These are phyloP conservation scores for Xerocomus nothofagi DNA, from an alignment of 1,284 basidiomycete species.

Conservation along the genomic window DNA sequence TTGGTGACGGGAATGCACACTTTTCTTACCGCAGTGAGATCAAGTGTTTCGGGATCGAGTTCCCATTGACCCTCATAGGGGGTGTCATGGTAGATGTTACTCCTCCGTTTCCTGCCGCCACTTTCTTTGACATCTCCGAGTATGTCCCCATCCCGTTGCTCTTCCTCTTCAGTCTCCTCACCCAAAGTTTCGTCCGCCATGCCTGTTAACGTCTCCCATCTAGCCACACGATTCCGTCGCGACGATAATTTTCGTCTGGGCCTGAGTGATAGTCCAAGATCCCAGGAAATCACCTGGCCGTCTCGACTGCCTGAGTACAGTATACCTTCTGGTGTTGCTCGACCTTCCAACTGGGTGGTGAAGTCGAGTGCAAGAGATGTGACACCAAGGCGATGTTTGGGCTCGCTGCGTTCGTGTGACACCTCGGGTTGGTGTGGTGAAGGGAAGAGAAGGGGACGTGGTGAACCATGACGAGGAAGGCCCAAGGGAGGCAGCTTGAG, in stretches of 20 bases:
- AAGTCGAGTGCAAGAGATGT: conserved; percentile 85
- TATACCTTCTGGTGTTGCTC: conserved; percentile 77
- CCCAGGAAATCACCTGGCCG: conserved; percentile 91
- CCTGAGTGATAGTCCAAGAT: conserved; percentile 73
- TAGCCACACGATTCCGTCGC: conserved; percentile 33
- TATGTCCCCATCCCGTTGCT: conserved; percentile 67
- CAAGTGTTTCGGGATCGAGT: conserved; percentile 54
- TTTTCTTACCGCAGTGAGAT: conserved; percentile 50
- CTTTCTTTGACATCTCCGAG: conserved; percentile 65
- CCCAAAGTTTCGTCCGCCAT: conserved; percentile 73
- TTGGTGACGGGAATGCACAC: conserved; percentile 2
- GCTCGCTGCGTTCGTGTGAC: conserved; percentile 42
- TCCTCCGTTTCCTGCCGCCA: conserved; percentile 37
- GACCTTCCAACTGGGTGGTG: conserved; percentile 71
- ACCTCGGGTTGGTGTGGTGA: conserved; percentile 24
- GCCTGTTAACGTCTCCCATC: conserved; percentile 78
- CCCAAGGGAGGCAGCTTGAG: conserved; percentile 73
- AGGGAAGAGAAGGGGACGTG: conserved; percentile 65
- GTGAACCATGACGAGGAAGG: conserved; percentile 58
- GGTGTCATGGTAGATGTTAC: conserved; percentile 39
- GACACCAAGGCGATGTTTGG: conserved; percentile 85
- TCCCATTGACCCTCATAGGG: conserved; percentile 81
- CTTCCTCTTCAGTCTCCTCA: conserved; percentile 57
- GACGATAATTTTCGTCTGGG: conserved; percentile 33
- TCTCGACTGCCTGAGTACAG: conserved; percentile 93